Evolutionary conservation across 2,329 filamentous ascomycete species (phyloP).

Genomic region (Paraconiothyrium sp.): DNA sequence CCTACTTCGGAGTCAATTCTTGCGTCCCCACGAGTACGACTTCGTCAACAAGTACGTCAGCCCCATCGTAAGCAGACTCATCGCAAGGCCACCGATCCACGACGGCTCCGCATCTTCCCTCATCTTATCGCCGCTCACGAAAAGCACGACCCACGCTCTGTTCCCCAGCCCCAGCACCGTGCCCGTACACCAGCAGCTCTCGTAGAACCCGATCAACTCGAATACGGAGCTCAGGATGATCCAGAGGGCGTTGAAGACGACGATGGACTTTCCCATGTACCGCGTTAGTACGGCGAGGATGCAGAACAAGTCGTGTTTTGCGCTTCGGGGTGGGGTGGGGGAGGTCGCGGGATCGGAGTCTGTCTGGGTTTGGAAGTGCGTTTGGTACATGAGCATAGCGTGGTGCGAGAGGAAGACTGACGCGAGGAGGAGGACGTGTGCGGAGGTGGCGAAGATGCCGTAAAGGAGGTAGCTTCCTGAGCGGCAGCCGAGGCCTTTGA

Average conservation of each 20-base stretch:
- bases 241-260: not conserved
- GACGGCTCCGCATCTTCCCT: conserved; percentile 5
- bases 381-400: not conserved
- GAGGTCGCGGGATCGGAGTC: not conserved
- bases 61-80: conserved; percentile 5
- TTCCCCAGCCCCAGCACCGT: not conserved
- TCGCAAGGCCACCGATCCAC: conserved; percentile 2
- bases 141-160: conserved; percentile 2
- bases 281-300: not conserved
- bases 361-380: not conserved
- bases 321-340: not conserved
- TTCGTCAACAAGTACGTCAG: not conserved
- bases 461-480: conserved; percentile 8
- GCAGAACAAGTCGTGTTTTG: not conserved
- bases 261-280: not conserved
- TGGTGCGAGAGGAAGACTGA: conserved; percentile 1
- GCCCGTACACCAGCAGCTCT: conserved; percentile 7
- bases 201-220: conserved; percentile 3
- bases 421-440: not conserved
- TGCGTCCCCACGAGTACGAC: not conserved
- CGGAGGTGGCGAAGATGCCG: not conserved
- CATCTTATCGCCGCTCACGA: conserved; percentile 5
- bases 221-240: conserved; percentile 1
- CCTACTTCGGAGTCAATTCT: not conserved
- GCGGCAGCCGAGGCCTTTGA: not conserved